Evolutionary conservation across 441 rosid genomes (phyloP), one percentile per base, ranked within the genome.

Genomic region (Pelargonium australe): DNA sequence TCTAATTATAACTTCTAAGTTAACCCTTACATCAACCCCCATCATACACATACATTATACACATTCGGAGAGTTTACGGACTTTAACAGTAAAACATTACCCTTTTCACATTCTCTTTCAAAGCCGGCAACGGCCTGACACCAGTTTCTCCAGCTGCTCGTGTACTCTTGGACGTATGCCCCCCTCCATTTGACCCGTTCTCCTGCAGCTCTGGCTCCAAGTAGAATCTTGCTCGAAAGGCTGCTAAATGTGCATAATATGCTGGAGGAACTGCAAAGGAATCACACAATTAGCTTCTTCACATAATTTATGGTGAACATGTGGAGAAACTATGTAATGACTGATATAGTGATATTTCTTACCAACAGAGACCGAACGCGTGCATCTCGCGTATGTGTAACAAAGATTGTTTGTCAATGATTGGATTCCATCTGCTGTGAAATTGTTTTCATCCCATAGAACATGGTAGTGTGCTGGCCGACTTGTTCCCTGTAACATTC

Each of bases 391-490:
- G 13, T 95, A 95, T 4, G 99, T 95, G 77, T 95, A 95, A 70
- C 99, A 95, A 25, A 95, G 96, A 75, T 90, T 95, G 82, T 95
- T 95, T 4, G 99, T 95, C 72, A 92, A 72, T 31, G 99, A 95
- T 68, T 95, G 99, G 68, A 95, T 92, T 66, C 97, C 98, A 72
- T 95, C 99, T 0, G 98, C 92, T 11, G 99, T 95, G 70, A 92
- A 95, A 77, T 88, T 95, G 81, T 95, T 95, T 81, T 95, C 98
- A 53, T 95, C 99, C 99, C 99, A 95, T 14, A 95, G 83, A 68
- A 95, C 99, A 82, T 95, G 97, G 79, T 95, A 95, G 78, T 95
- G 99, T 41, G 99, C 98, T 12, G 99, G 99, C 67, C 98, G 82
- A 73, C 99, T 95, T 11, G 99, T 95, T 57, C 98, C 99, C 99